A percentile compares a stretch with the other conserved stretches of the same genome.
Conservation (phyloP, 192 early-diverging fungal genomes). For the Coemansia sp. region DNA sequence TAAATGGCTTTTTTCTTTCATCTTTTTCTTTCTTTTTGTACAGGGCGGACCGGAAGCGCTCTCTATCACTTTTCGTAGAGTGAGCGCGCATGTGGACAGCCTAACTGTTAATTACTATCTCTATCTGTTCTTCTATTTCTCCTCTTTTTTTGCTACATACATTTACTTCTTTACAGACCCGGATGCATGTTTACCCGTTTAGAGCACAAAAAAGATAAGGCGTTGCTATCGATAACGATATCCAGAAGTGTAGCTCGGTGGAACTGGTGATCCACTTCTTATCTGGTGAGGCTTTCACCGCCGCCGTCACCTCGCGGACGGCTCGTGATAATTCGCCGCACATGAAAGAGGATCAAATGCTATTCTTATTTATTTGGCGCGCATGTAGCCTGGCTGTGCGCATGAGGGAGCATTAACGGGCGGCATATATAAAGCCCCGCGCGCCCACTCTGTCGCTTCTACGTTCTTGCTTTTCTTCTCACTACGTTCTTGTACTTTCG, state of each 20-base stretch:
- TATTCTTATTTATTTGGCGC: neutral
- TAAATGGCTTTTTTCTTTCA: neutral
- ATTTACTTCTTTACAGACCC: neutral
- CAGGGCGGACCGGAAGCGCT: too few species aligned
- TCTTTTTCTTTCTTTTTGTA: neutral
- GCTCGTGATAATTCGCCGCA: conserved; percentile 6
- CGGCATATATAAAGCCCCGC: neutral
- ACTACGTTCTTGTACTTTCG: conserved; percentile 1
- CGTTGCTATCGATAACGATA: conserved; percentile 3
- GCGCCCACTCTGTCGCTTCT: neutral
- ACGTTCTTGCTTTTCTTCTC: conserved; percentile 11
- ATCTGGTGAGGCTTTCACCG: conserved; percentile 5
- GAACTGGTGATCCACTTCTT: conserved; percentile 10
- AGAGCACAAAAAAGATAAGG: neutral
- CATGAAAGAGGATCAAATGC: conserved; percentile 4
- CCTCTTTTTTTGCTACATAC: neutral
- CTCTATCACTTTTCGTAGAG: too few species aligned
- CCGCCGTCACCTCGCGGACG: neutral
- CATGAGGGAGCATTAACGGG: neutral
- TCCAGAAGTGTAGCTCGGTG: conserved; percentile 5
- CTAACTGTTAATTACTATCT: neutral
- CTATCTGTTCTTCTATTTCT: neutral
- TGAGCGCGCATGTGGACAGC: too few species aligned
- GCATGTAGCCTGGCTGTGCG: neutral
- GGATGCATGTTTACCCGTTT: neutral